These are phyloP conservation scores for Boletellus ananas DNA, from an alignment of 768 basidiomycete species.

Conservation along the genomic window DNA sequence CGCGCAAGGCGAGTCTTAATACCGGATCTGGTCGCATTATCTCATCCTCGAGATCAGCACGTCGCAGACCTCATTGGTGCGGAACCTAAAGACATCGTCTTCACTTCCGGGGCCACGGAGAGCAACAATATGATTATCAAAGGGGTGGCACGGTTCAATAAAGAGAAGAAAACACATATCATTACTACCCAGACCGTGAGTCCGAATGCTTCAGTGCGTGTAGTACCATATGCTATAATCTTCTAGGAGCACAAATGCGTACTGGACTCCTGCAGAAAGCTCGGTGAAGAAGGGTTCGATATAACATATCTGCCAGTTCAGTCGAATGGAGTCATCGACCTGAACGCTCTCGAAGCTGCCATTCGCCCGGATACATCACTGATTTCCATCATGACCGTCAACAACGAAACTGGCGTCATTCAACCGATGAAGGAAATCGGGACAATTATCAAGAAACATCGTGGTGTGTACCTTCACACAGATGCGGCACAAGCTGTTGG, in stretches of 20 bases:
- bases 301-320: slow-evolving; percentile 97
- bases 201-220: slow-evolving; percentile 7
- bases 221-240: slow-evolving; percentile 4
- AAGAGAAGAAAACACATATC: slow-evolving; percentile 88
- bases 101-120: slow-evolving; percentile 98
- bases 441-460: slow-evolving; percentile 75
- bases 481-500: slow-evolving; percentile 96
- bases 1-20: slow-evolving; percentile 60
- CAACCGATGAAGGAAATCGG: slow-evolving; percentile 97
- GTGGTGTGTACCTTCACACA: slow-evolving; percentile 92
- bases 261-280: slow-evolving; percentile 92
- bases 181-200: slow-evolving; percentile 92
- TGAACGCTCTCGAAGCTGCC: slow-evolving; percentile 77
- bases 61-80: slow-evolving; percentile 93
- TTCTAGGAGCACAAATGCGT: slow-evolving; percentile 97
- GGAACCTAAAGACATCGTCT: slow-evolving; percentile 91
- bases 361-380: slow-evolving; percentile 91
- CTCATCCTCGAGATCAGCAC: slow-evolving; percentile 46
- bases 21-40: background rate
- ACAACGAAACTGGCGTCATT: slow-evolving; percentile 99
- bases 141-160: slow-evolving; percentile 93
- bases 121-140: slow-evolving; percentile 98
- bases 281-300: slow-evolving; percentile 96
- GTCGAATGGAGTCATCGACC: slow-evolving; percentile 73
- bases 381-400: slow-evolving; percentile 98